Conservation (phyloP, 2,329 filamentous ascomycete genomes). For the Celoporthe dispersa region DNA sequence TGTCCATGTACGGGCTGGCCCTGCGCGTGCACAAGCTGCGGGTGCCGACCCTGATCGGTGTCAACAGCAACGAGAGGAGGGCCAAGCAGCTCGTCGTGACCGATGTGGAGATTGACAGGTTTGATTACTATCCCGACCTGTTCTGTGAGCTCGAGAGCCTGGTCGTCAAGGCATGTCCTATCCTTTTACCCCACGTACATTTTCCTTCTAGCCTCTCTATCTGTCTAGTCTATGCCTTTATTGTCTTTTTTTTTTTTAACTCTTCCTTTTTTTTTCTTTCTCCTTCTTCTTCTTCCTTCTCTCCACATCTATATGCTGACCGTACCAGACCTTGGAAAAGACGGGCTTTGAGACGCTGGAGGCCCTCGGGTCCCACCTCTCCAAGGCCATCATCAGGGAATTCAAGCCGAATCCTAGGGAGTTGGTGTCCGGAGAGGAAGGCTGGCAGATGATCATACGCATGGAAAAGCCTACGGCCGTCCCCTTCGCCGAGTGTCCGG, state of each 20-base stretch:
- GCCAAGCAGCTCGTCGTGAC: conserved; percentile 69
- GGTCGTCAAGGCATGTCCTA: conserved; percentile 59
- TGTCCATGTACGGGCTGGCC: conserved; percentile 38
- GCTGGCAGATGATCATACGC: conserved; percentile 61
- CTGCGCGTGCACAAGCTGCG: conserved; percentile 61
- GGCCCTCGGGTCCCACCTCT: conserved; percentile 58
- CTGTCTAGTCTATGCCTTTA: conserved; percentile 9
- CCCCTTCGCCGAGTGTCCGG: conserved; percentile 71
- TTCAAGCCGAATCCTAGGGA: conserved; percentile 41
- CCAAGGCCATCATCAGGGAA: conserved; percentile 49
- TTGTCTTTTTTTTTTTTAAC: too few species aligned
- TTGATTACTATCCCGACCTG: conserved; percentile 50
- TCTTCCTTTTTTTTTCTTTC: too few species aligned
- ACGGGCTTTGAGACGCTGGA: conserved; percentile 68
- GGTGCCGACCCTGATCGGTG: conserved; percentile 71
- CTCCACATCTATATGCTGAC: conserved; percentile 24
- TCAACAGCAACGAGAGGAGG: conserved; percentile 72
- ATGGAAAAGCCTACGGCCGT: conserved; percentile 77
- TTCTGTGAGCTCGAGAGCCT: conserved; percentile 62
- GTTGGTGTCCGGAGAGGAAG: conserved; percentile 41
- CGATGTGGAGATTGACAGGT: conserved; percentile 64
- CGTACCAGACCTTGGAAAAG: conserved; percentile 53
- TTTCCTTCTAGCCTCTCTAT: background rate
- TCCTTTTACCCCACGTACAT: conserved; percentile 10
- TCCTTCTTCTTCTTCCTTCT: too few species aligned